These are phyloP conservation scores for Cryphonectria japonica DNA, from an alignment of 2,329 filamentous ascomycete species.

Conservation along the genomic window DNA sequence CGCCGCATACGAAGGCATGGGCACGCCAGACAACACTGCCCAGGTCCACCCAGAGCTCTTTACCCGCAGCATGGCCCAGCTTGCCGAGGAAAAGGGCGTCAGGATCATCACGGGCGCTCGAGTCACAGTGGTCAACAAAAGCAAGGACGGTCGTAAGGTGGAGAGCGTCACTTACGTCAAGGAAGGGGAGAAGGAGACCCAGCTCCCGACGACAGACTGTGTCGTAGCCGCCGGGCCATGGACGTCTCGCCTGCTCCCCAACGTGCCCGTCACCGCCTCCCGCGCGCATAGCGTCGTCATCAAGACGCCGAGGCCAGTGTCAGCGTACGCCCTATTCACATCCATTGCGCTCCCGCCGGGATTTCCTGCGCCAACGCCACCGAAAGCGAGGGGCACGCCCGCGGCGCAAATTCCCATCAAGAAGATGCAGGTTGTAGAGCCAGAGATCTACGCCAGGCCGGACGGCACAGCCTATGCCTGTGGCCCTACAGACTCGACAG, in stretches of 20 bases:
- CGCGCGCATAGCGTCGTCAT: conserved; percentile 53
- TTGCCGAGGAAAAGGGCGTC: conserved; percentile 66
- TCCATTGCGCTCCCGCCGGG: conserved; percentile 65
- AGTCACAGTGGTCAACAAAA: conserved; percentile 36
- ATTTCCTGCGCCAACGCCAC: conserved; percentile 45
- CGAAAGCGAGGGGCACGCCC: conserved; percentile 27
- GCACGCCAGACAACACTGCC: conserved; percentile 64
- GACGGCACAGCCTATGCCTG: conserved; percentile 78
- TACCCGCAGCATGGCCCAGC: conserved; percentile 70
- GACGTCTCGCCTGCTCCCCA: conserved; percentile 48
- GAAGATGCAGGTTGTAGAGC: conserved; percentile 55
- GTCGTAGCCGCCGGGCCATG: conserved; percentile 50
- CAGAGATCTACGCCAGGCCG: conserved; percentile 78
- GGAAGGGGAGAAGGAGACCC: conserved; percentile 24
- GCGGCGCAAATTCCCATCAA: conserved; percentile 29
- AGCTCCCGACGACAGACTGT: conserved; percentile 36
- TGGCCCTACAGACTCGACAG: conserved; percentile 65
- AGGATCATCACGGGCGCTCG: conserved; percentile 49
- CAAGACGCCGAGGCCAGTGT: conserved; percentile 47
- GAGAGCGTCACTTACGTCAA: conserved; percentile 30
- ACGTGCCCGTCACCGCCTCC: conserved; percentile 45
- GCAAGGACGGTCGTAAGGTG: conserved; percentile 31
- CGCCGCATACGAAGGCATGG: conserved; percentile 41
- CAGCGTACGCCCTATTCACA: conserved; percentile 70
- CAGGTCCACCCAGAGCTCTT: conserved; percentile 81